These are phyloP conservation scores for Leishmania braziliensis DNA, from an alignment of 208 protist species.

Conservation along the genomic window DNA sequence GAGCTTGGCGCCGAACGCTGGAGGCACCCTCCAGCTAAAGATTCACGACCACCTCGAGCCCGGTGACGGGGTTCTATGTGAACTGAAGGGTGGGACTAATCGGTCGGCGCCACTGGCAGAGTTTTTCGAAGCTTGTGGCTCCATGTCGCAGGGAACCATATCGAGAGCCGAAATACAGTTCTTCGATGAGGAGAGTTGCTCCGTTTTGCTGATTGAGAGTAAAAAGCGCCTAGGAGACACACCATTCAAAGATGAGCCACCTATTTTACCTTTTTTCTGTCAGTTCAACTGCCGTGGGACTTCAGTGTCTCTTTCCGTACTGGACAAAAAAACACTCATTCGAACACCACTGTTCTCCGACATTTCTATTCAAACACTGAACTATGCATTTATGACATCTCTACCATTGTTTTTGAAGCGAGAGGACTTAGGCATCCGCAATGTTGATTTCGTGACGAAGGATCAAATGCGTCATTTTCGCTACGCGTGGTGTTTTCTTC, in stretches of 20 bases:
- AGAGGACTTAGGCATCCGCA: slow-evolving; percentile 79
- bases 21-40: slow-evolving; percentile 51
- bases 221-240: slow-evolving; percentile 22
- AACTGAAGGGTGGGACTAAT: slow-evolving; percentile 39
- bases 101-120: slow-evolving; percentile 63
- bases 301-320: slow-evolving; percentile 60
- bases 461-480: slow-evolving; percentile 86
- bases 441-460: slow-evolving; percentile 79
- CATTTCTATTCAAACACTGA: slow-evolving; percentile 72
- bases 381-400: slow-evolving; percentile 79
- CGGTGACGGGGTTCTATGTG: slow-evolving; percentile 53
- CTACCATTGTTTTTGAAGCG: slow-evolving; percentile 82
- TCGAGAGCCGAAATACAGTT: slow-evolving; percentile 27
- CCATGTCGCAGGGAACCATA: slow-evolving; percentile 33
- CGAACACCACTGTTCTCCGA: slow-evolving; percentile 53
- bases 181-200: slow-evolving; percentile 15
- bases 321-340: slow-evolving; percentile 51
- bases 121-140: slow-evolving; percentile 68
- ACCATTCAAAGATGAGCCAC: slow-evolving; percentile 27
- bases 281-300: slow-evolving; percentile 61
- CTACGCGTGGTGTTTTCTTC: slow-evolving; percentile 87
- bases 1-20: slow-evolving; percentile 47
- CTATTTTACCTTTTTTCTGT: slow-evolving; percentile 40
- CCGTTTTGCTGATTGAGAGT: slow-evolving; percentile 26
- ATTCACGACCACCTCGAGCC: slow-evolving; percentile 59